Percentiles rank a stretch among this genome's conserved stretches.
Conservation (phyloP, 768 basidiomycete genomes). For the Tricholoma furcatifolium region DNA sequence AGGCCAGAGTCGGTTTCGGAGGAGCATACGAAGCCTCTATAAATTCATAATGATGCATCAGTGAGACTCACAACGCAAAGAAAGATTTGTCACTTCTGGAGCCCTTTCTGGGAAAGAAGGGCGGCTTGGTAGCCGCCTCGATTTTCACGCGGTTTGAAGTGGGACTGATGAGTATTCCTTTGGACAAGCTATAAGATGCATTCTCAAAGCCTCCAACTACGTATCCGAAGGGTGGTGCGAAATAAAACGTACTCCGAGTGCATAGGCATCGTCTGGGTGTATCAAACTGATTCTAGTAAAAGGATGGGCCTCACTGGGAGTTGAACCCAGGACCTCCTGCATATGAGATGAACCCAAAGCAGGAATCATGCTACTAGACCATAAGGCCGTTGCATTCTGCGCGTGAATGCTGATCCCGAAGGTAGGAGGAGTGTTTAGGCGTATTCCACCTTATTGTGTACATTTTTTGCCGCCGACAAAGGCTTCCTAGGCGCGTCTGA, state of each 20-base stretch:
- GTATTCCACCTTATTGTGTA: too few relatives aligned
- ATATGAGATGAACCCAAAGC: too few relatives aligned
- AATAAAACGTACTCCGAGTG: background rate
- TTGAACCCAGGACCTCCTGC: too few relatives aligned
- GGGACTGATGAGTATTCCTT: conserved; percentile 51
- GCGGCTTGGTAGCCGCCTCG: conserved; percentile 42
- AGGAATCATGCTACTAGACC: too few relatives aligned
- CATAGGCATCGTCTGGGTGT: too few relatives aligned
- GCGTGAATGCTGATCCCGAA: too few relatives aligned
- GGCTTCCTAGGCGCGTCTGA: too few relatives aligned
- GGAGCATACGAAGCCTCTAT: conserved; percentile 42
- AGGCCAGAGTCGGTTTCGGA: conserved; percentile 45
- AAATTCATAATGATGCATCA: conserved; percentile 49
- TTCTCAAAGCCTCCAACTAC: conserved; percentile 57
- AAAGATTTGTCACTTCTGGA: conserved; percentile 57
- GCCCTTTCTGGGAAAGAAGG: conserved; percentile 41
- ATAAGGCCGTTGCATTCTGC: background rate
- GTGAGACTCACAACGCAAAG: conserved; percentile 56
- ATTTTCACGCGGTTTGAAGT: conserved; percentile 53
- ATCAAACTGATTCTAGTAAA: too few relatives aligned
- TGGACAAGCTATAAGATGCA: conserved; percentile 58
- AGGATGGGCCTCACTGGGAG: too few relatives aligned
- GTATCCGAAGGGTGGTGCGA: conserved; percentile 40
- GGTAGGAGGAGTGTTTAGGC: too few relatives aligned
- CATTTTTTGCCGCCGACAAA: too few relatives aligned